A percentile compares a stretch with the other conserved stretches of the same genome.
phyloP scores from a whole-genome alignment of 441 rosid species.

The Gossypium trilobum region DNA sequence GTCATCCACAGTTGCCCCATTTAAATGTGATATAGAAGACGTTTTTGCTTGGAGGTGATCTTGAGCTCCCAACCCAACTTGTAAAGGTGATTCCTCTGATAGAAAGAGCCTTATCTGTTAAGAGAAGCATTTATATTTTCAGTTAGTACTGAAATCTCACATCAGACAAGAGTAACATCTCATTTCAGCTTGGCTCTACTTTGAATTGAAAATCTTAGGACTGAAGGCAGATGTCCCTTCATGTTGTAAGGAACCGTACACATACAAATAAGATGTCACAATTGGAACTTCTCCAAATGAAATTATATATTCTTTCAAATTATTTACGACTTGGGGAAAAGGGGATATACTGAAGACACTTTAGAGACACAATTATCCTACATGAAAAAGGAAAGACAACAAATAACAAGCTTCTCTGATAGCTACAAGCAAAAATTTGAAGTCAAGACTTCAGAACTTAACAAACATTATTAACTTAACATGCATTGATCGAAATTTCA shows the following conservation, averaged over 20 bases:
- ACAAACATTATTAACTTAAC: neutral
- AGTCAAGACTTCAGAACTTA: neutral
- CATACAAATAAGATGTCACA: neutral
- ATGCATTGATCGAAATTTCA: neutral
- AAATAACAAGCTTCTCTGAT: neutral
- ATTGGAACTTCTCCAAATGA: neutral
- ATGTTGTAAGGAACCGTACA: neutral
- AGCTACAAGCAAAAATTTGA: neutral
- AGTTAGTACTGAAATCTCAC: neutral
- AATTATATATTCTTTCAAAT: neutral
- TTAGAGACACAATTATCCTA: neutral
- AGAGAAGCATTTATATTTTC: constrained; percentile 18
- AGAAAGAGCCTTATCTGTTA: constrained; percentile 70
- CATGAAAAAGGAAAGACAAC: neutral
- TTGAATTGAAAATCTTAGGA: neutral
- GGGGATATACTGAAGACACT: neutral
- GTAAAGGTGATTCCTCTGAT: constrained; percentile 83
- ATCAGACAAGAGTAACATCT: neutral
- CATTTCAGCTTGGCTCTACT: neutral
- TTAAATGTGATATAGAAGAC: constrained; percentile 44
- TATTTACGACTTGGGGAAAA: neutral
- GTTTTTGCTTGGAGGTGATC: constrained; percentile 94
- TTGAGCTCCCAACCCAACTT: constrained; percentile 66
- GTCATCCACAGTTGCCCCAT: constrained; percentile 45
- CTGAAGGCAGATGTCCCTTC: neutral